Conservation (phyloP, 768 basidiomycete genomes). For the Termitomyces sp. region DNA sequence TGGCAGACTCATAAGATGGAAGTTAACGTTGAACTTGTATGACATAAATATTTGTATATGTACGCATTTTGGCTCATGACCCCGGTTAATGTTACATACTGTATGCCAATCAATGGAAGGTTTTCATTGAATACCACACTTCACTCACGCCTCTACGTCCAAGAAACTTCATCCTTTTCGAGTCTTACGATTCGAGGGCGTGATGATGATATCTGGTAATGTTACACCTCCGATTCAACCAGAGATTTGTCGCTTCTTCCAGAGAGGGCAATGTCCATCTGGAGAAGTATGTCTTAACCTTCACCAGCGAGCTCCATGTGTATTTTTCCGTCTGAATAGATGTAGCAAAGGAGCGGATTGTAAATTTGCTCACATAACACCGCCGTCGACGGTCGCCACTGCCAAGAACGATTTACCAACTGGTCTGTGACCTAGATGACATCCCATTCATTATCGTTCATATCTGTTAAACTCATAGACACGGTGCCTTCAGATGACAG, state of each 20-base stretch:
- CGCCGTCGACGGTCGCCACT: neutral
- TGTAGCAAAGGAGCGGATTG: slow-evolving; percentile 16
- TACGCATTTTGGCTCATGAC: too few species aligned
- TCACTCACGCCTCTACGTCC: neutral
- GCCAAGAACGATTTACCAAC: neutral
- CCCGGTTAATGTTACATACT: too few species aligned
- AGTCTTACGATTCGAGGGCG: neutral
- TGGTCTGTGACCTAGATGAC: slow-evolving; percentile 2
- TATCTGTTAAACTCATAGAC: neutral
- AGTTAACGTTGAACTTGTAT: too few species aligned
- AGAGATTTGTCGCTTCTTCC: slow-evolving; percentile 11
- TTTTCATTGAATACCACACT: neutral
- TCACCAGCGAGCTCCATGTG: slow-evolving; percentile 12
- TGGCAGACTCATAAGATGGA: neutral
- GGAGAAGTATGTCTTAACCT: slow-evolving; percentile 10
- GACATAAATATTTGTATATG: too few species aligned
- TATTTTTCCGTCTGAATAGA: slow-evolving; percentile 13
- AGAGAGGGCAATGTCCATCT: slow-evolving; percentile 7
- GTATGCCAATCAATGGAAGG: too few species aligned
- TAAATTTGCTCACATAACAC: slow-evolving; percentile 10
- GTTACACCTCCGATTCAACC: neutral
- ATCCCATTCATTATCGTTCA: too few species aligned
- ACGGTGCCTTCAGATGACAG: neutral
- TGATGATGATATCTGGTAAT: slow-evolving; percentile 1
- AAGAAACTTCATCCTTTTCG: neutral